These are phyloP conservation scores for Jamesozyma rosinii DNA, from an alignment of 805 yeast species.

Conservation along the genomic window DNA sequence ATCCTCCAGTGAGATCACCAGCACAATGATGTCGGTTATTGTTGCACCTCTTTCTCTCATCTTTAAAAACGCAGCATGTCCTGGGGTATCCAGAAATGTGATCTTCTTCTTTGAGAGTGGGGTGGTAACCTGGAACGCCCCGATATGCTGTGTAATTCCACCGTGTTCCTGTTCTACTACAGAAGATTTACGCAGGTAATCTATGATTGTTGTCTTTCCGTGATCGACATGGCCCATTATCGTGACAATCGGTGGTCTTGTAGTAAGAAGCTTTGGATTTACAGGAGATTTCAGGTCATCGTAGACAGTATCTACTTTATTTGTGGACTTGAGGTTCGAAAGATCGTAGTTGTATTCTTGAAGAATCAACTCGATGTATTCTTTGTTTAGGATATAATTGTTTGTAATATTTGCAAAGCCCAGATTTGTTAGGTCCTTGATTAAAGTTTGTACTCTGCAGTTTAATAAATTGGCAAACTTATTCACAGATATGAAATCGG, in stretches of 20 bases:
- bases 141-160: slow-evolving; percentile 96
- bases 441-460: slow-evolving; percentile 52
- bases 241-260: slow-evolving; percentile 89
- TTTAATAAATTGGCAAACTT: slow-evolving; percentile 66
- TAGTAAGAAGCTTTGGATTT: slow-evolving; percentile 41
- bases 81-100: slow-evolving; percentile 94
- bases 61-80: slow-evolving; percentile 92
- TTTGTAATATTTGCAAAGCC: slow-evolving; percentile 67
- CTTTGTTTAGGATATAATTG: slow-evolving; percentile 75
- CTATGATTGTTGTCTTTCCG: slow-evolving; percentile 92
- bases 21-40: slow-evolving; percentile 81
- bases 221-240: slow-evolving; percentile 99
- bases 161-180: slow-evolving; percentile 83
- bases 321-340: slow-evolving; percentile 18
- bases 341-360: slow-evolving; percentile 78
- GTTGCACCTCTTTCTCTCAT: slow-evolving; percentile 96
- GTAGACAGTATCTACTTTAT: slow-evolving; percentile 49
- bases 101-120: slow-evolving; percentile 65
- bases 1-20: slow-evolving; percentile 96
- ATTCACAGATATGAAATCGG: slow-evolving; percentile 70
- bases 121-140: slow-evolving; percentile 85
- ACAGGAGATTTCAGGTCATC: slow-evolving; percentile 50
- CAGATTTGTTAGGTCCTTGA: slow-evolving; percentile 47
- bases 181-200: slow-evolving; percentile 73
- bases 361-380: slow-evolving; percentile 77